Evolutionary conservation across 2,329 filamentous ascomycete genomes (phyloP).

Genomic region (Paradendryphiella salina): DNA sequence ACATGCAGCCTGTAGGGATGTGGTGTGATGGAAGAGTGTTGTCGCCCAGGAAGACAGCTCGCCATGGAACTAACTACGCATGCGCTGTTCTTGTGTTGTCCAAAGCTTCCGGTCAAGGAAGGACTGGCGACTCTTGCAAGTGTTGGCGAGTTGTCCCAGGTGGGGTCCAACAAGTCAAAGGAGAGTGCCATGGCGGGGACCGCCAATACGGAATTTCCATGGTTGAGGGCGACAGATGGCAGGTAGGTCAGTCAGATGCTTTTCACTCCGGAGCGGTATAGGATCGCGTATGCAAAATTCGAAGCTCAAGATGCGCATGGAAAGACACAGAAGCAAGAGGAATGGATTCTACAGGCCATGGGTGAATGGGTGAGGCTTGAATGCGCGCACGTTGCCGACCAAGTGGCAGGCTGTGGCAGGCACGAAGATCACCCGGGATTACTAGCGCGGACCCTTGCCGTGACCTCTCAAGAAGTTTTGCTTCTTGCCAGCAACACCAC

Average conservation of each 20-base stretch:
- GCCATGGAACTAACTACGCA: neutral
- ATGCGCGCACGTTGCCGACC: slow-evolving; percentile 11
- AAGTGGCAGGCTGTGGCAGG: slow-evolving; percentile 11
- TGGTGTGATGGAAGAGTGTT: neutral
- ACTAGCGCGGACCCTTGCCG: slow-evolving; percentile 17
- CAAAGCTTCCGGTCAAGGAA: slow-evolving; percentile 3
- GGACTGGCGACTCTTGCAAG: neutral
- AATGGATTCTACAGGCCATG: neutral
- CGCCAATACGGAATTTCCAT: neutral
- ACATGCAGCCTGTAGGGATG: too few relatives aligned
- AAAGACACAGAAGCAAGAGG: neutral
- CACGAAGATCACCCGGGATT: slow-evolving; percentile 13
- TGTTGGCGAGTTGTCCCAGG: slow-evolving; percentile 2
- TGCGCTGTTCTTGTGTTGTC: slow-evolving; percentile 14
- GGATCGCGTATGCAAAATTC: too few relatives aligned
- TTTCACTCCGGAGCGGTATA: neutral
- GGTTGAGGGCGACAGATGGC: neutral
- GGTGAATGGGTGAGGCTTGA: neutral
- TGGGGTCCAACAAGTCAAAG: slow-evolving; percentile 5
- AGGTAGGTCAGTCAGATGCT: neutral
- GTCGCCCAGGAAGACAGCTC: slow-evolving; percentile 1
- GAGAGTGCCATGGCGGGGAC: neutral
- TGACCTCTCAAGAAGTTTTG: slow-evolving; percentile 27
- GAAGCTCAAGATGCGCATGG: neutral
- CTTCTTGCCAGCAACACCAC: slow-evolving; percentile 22